Conservation (phyloP, 768 basidiomycete species). For the Coprinopsis strossmayeri region DNA sequence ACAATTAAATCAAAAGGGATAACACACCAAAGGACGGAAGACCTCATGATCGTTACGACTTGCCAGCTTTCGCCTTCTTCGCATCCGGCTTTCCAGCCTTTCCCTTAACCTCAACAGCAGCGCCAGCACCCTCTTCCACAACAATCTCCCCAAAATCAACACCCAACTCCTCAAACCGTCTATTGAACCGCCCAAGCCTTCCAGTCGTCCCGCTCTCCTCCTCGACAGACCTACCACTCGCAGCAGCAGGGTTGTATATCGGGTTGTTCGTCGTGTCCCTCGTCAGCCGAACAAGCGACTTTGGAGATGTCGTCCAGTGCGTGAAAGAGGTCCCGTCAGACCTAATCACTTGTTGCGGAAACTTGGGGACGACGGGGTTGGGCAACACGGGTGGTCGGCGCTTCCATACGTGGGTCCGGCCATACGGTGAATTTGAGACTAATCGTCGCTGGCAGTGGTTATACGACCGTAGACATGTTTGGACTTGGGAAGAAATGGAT, state of each 20-base stretch:
- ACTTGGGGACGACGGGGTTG: constrained; percentile 79
- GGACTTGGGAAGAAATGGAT: background rate
- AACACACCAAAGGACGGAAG: too few species aligned
- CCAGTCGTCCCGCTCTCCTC: constrained; percentile 72
- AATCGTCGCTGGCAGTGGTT: constrained; percentile 11
- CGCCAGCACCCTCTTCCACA: constrained; percentile 3
- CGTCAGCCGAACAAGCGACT: constrained; percentile 67
- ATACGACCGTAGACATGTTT: background rate
- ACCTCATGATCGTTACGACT: too few species aligned
- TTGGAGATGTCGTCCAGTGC: constrained; percentile 86
- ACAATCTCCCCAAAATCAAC: background rate
- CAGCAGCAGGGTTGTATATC: constrained; percentile 68
- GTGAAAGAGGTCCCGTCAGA: constrained; percentile 86
- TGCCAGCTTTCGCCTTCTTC: background rate
- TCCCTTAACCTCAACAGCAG: background rate
- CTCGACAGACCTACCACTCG: constrained; percentile 45
- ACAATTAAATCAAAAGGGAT: too few species aligned
- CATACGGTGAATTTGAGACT: constrained; percentile 74
- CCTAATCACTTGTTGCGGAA: constrained; percentile 78
- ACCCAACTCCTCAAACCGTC: constrained; percentile 5
- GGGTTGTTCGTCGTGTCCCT: constrained; percentile 89
- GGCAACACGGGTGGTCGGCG: constrained; percentile 63
- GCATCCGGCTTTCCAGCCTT: constrained; percentile 2
- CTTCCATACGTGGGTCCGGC: constrained; percentile 79
- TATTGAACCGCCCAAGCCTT: constrained; percentile 33